Evolutionary conservation across 306 rosid genomes (phyloP).

Genomic region (Prunus mongolica): DNA sequence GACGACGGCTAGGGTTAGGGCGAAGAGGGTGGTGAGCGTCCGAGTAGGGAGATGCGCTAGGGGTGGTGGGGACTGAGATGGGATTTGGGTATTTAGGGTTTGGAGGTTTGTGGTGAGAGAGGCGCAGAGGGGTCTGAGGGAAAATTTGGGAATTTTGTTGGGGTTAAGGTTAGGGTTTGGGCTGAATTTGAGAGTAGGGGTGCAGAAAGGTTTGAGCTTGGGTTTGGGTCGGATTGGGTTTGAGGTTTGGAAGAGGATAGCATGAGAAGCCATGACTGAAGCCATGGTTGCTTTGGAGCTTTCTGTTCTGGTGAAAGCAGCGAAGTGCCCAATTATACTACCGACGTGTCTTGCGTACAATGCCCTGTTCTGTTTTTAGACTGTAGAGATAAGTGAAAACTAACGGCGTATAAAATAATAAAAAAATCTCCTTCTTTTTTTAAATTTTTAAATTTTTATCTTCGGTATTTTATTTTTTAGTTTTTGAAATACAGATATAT

Average conservation of each 20-base stretch:
- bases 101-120: neutral
- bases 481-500: too few species aligned
- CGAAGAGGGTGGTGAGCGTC: constrained; percentile 30
- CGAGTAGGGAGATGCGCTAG: constrained; percentile 21
- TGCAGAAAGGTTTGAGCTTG: neutral
- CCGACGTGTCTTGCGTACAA: neutral
- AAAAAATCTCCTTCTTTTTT: too few species aligned
- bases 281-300: neutral
- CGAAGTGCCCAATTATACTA: neutral
- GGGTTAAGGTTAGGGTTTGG: neutral
- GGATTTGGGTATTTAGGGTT: neutral
- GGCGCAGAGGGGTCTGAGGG: neutral
- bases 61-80: neutral
- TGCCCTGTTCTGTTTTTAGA: neutral
- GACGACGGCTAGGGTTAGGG: constrained; percentile 21
- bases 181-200: neutral
- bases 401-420: too few species aligned
- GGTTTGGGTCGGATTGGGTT: neutral
- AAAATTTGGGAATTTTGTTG: neutral
- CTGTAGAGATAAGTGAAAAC: neutral
- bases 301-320: neutral
- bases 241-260: neutral
- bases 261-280: constrained; percentile 15
- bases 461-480: too few species aligned
- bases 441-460: too few species aligned